Evolutionary conservation across 768 basidiomycete species (phyloP).

Genomic region (Suillus decipiens): DNA sequence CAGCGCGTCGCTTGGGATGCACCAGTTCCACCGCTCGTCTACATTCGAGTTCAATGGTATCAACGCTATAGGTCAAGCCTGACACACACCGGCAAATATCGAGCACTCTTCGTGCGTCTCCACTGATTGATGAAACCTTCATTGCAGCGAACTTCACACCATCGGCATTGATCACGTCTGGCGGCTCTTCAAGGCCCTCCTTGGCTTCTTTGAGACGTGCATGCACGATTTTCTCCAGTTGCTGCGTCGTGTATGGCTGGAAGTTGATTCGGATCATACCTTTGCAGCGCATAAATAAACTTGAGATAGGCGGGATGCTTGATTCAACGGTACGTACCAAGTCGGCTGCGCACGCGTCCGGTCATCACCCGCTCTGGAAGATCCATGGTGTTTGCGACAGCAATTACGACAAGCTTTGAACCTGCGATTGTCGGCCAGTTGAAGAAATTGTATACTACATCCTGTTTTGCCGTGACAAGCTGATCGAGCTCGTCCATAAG

Average conservation of each 20-base stretch:
- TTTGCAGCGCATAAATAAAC: slow-evolving; percentile 28
- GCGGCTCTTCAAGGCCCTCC: slow-evolving; percentile 48
- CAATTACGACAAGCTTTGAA: slow-evolving; percentile 91
- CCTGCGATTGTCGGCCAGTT: slow-evolving; percentile 95
- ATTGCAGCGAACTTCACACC: slow-evolving; percentile 86
- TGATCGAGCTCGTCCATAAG: slow-evolving; percentile 99
- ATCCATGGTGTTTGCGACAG: slow-evolving; percentile 98
- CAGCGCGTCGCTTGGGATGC: slow-evolving; percentile 49
- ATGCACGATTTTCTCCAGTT: slow-evolving; percentile 85
- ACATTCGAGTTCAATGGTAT: slow-evolving; percentile 1
- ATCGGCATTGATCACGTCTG: slow-evolving; percentile 60
- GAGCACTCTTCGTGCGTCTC: slow-evolving; percentile 90
- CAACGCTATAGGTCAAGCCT: neutral
- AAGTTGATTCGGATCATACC: slow-evolving; percentile 94
- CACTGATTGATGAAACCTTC: slow-evolving; percentile 78
- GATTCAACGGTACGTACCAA: slow-evolving; percentile 55
- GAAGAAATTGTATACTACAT: slow-evolving; percentile 99
- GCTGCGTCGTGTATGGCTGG: slow-evolving; percentile 77
- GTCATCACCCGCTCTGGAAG: slow-evolving; percentile 92
- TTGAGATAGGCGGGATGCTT: neutral
- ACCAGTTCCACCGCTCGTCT: slow-evolving; percentile 87
- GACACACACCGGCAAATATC: slow-evolving; percentile 81
- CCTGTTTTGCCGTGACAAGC: slow-evolving; percentile 92
- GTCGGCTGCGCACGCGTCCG: slow-evolving; percentile 87
- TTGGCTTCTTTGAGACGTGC: slow-evolving; percentile 69